Base-by-base conservation (phyloP, 179 eudicot species). In the Patellifolia procumbens region DNA sequence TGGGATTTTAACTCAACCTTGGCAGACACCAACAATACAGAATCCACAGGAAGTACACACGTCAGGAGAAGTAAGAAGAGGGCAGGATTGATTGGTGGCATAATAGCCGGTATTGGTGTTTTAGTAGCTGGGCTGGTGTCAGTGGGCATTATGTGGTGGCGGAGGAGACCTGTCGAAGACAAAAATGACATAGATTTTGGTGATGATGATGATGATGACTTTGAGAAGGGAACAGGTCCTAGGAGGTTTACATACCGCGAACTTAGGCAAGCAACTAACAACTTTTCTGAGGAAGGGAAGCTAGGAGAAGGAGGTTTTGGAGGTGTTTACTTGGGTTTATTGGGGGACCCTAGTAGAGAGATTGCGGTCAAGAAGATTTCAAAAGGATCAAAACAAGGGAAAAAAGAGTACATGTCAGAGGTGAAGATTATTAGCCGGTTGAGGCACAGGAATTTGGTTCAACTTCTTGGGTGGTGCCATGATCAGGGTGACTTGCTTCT, bases 1-100 rank as follows among this genome's bases (percentile, higher is more conserved):
- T 88, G 91, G 91, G 64, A 42, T 56, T 87, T 88, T 64, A 71
- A 7, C 68, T 88, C 91, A 19, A 80, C 81, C 20, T 78, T 88
- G 58, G 81, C 69, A 53, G 77, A 78, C 43, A 28, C 48, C 10
- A 32, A 26, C 37, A 43, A 17, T 37, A 61, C 6, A 24, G 75
- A 37, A 35, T 7, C 34, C 24, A 73, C 22, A 73, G 34, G 1
- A 31, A 29, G 3, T n/a, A n/a, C n/a, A n/a, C n/a, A n/a, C 19
- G 15, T 49, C 34, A 59, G 19, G 17, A 59, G 63, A 39, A 60
- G 68, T 4, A 74, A 62, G 43, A 5, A n/a, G 10, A 59, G 35
- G 35, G 77, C 35, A 45, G 77, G 77, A 61, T 46, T 74, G 34
- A 45, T 74, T 28, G 77, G 56, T 31, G 77, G 77, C 28, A 45